Evolutionary conservation across 768 basidiomycete genomes (phyloP).

Genomic region (Russula vinacea): DNA sequence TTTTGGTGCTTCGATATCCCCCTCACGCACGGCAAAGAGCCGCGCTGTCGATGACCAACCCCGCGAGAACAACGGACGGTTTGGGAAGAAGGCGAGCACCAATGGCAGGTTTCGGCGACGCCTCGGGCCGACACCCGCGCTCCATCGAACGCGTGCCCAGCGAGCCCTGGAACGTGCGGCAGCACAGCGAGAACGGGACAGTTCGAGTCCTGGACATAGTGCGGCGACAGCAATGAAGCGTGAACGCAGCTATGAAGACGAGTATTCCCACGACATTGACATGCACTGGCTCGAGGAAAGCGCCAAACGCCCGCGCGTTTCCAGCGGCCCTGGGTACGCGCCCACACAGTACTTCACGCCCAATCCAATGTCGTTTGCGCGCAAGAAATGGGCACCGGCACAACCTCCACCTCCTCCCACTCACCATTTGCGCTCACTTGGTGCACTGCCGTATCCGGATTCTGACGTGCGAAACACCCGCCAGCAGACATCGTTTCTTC

Average conservation of each 20-base stretch:
- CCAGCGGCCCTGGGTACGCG: constrained; percentile 1
- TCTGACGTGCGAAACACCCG: not conserved
- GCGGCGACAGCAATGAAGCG: constrained; percentile 19
- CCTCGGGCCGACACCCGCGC: constrained; percentile 5
- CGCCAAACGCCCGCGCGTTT: constrained; percentile 17
- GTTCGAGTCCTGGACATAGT: not conserved
- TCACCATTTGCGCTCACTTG: constrained; percentile 24
- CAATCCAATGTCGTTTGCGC: constrained; percentile 38
- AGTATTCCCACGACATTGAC: constrained; percentile 8
- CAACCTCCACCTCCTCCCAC: constrained; percentile 19
- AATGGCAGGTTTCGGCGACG: constrained; percentile 43
- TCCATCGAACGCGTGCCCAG: constrained; percentile 25
- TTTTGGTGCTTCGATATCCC: constrained; percentile 12
- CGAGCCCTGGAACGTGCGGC: constrained; percentile 30
- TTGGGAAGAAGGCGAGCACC: constrained; percentile 57
- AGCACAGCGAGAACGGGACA: constrained; percentile 22
- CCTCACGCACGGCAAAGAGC: constrained; percentile 41
- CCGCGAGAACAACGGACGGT: constrained; percentile 60
- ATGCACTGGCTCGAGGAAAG: not conserved
- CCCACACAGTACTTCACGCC: constrained; percentile 33
- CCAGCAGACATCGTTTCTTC: not conserved
- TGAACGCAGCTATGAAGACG: constrained; percentile 22
- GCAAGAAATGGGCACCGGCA: constrained; percentile 36
- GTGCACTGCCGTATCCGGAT: constrained; percentile 2
- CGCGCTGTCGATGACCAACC: constrained; percentile 53